Percentiles rank a stretch among this genome's conserved stretches.
These are phyloP conservation scores for Verbena officinalis DNA, from an alignment of 257 asterid genomes.

Conservation along the genomic window DNA sequence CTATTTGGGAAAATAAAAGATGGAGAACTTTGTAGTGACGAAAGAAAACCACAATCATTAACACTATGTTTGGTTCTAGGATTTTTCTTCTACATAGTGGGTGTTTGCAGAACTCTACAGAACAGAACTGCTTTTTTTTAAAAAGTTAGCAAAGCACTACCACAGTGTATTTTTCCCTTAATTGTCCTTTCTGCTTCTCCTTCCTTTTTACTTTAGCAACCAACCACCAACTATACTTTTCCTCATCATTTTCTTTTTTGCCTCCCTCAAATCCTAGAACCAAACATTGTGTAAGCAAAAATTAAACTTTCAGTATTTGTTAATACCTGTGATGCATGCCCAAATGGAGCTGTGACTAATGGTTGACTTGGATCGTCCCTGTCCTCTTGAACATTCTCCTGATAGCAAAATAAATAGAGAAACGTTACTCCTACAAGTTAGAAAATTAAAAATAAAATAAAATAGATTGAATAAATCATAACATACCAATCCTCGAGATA, in stretches of 20 bases:
- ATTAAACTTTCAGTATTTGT: slow-evolving; percentile 19
- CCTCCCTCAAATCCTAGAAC: too few species aligned
- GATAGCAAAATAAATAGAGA: slow-evolving; percentile 29
- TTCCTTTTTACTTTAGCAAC: too few species aligned
- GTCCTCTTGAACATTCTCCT: slow-evolving; percentile 59
- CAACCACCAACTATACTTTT: too few species aligned
- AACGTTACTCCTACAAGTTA: too few species aligned
- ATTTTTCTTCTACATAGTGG: too few species aligned
- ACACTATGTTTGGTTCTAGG: too few species aligned
- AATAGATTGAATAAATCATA: slow-evolving; percentile 9
- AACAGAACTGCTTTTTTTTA: too few species aligned
- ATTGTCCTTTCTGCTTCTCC: too few species aligned
- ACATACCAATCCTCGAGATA: slow-evolving; percentile 93
- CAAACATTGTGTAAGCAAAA: background rate
- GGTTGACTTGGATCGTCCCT: slow-evolving; percentile 98
- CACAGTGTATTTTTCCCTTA: too few species aligned
- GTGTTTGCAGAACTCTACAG: too few species aligned
- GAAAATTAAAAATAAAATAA: background rate
- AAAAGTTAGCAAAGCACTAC: too few species aligned
- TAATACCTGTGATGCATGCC: slow-evolving; percentile 99
- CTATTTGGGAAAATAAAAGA: slow-evolving; percentile 42
- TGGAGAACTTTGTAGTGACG: background rate
- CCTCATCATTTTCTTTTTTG: too few species aligned
- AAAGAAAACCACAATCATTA: slow-evolving; percentile 7
- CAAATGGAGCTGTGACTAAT: slow-evolving; percentile 96